Conservation (phyloP, 106 monocot genomes). For the Ottelia alismoides region DNA sequence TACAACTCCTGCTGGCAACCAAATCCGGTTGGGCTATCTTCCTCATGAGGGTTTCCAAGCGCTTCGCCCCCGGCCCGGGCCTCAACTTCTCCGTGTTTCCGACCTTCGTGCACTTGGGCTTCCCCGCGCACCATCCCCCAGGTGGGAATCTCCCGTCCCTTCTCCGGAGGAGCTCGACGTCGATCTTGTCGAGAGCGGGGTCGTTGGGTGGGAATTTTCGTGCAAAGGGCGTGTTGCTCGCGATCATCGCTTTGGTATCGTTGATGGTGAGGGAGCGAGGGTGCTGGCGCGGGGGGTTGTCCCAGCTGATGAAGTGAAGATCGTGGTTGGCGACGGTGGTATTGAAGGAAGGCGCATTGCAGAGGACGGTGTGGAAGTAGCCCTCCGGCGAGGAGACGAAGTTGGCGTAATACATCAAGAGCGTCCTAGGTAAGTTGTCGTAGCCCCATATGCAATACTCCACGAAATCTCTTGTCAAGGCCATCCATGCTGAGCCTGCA, state of each 20-base stretch:
- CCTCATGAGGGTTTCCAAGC: conserved; percentile 1
- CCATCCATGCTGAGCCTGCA: conserved; percentile 7
- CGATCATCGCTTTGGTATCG: background rate
- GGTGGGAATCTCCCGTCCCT: too few relatives aligned
- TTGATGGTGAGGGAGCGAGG: background rate
- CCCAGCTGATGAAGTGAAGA: too few relatives aligned
- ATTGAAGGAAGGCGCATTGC: too few relatives aligned
- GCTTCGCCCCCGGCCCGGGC: background rate
- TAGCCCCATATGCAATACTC: conserved; percentile 8
- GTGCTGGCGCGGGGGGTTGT: too few relatives aligned
- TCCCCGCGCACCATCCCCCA: too few relatives aligned
- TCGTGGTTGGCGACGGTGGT: too few relatives aligned
- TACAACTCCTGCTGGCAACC: too few relatives aligned
- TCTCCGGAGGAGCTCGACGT: too few relatives aligned
- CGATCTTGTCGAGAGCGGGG: too few relatives aligned
- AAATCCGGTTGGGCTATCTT: background rate
- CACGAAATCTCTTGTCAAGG: conserved; percentile 3
- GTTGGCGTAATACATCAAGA: too few relatives aligned
- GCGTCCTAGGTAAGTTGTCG: conserved; percentile 6
- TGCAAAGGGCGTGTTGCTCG: conserved; percentile 3
- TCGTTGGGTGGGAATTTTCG: conserved; percentile 7
- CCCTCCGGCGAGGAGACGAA: conserved; percentile 9
- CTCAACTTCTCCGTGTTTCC: background rate
- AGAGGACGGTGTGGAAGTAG: too few relatives aligned
- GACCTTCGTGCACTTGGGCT: conserved; percentile 1